Percentiles rank a stretch among this genome's conserved stretches.
Conservation (phyloP, 2,329 filamentous ascomycete species). For the Aspergillus oerlinghausenensis region DNA sequence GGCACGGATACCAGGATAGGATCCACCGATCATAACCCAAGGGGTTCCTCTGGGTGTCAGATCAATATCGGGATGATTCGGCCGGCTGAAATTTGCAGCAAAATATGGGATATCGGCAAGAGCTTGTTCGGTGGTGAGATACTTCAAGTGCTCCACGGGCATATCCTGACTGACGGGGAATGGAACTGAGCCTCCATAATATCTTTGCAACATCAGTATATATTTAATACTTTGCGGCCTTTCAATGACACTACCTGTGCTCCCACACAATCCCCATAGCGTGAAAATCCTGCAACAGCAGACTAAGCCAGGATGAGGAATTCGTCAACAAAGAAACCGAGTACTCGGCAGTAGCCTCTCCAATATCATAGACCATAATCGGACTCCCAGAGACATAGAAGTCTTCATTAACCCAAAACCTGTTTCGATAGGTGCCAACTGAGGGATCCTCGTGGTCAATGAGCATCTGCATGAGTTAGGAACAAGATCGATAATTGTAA, state of each 20-base stretch:
- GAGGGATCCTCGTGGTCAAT: slow-evolving; percentile 29
- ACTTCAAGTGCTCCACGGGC: slow-evolving; percentile 37
- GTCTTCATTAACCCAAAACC: slow-evolving; percentile 51
- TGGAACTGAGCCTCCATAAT: slow-evolving; percentile 41
- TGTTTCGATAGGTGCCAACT: slow-evolving; percentile 50
- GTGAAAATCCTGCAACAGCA: slow-evolving; percentile 30
- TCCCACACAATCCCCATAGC: slow-evolving; percentile 41
- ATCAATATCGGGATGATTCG: slow-evolving; percentile 28
- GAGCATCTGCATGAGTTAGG: slow-evolving; percentile 19
- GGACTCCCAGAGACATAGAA: slow-evolving; percentile 54
- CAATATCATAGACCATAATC: slow-evolving; percentile 46
- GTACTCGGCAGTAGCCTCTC: slow-evolving; percentile 41
- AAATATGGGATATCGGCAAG: slow-evolving; percentile 44
- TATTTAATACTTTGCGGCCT: background rate
- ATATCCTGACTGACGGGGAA: slow-evolving; percentile 34
- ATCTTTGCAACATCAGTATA: slow-evolving; percentile 24
- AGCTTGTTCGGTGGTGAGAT: slow-evolving; percentile 41
- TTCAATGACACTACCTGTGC: slow-evolving; percentile 32
- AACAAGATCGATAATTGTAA: background rate
- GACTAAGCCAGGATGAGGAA: slow-evolving; percentile 4
- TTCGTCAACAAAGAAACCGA: slow-evolving; percentile 33
- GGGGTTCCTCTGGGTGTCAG: slow-evolving; percentile 39
- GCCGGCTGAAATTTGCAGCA: slow-evolving; percentile 36
- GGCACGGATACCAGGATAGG: slow-evolving; percentile 42
- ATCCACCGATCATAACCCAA: slow-evolving; percentile 46